Base-by-base conservation (phyloP, 2,329 filamentous ascomycete species). In the Coniochaeta ligniaria region DNA sequence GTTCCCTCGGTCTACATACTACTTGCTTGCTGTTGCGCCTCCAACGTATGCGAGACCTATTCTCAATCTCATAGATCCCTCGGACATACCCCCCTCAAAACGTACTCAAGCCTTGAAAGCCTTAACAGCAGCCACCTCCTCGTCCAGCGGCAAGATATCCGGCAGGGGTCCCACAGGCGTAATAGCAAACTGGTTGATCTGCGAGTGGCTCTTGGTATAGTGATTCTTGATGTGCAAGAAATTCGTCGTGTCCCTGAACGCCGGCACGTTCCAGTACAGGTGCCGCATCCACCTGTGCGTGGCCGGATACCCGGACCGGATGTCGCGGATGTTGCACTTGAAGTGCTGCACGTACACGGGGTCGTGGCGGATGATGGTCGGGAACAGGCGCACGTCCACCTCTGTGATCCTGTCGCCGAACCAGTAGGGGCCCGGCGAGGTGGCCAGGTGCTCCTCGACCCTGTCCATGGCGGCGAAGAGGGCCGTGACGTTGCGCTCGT, bases 191-290 rank as follows among this genome's bases (percentile, higher is more conserved):
- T 85, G 86, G 74, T 89, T 89, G 71, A 89, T 88, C 76, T 89
- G 82, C 11, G 79, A 80, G 68, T 86, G 83, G 65, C 81, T 85
- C 67, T 80, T 77, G 62, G 83, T 85, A 72, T 84, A 85, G 72
- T 88, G 85, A 73, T 79, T 89, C 84, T 96, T 97, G 78, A 98
- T 98, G 76, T 99, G 95, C 73, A 96, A 85, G 73, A 96, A 96
- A 74, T 97, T 84, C 24, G 93, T 96, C 63, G 92, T 95, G 58
- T 90, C 84, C 64, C 79, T 78, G 77, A 96, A 97, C 2, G 91
- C 92, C 0, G 86, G 80, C 26, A 86, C 73, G 66, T 88, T 88
- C 92, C 92, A 96, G 78, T 96, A 97, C 67, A 96, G 76, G 69
- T 88, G 83, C 60, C 90, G 82, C 76, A 96, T 74, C 92, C 93